A percentile compares a stretch with the other conserved stretches of the same genome.
These are phyloP conservation scores for Orbilia ellipsospora DNA, from an alignment of 2,329 filamentous ascomycete genomes.

Conservation along the genomic window DNA sequence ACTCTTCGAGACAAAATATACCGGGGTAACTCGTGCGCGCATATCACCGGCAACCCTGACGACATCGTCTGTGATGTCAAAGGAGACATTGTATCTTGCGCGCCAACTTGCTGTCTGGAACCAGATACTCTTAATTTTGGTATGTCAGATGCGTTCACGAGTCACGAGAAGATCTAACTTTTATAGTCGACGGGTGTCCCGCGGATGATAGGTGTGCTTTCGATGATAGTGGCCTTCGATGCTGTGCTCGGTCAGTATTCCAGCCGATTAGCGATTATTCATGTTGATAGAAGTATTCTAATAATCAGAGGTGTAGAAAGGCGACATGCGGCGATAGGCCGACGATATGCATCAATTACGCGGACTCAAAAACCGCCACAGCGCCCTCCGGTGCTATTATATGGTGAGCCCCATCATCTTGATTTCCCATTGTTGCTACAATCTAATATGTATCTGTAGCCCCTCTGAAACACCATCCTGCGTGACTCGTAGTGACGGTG, in stretches of 20 bases:
- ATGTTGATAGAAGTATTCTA: neutral
- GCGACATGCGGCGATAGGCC: constrained; percentile 27
- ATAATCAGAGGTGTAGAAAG: neutral
- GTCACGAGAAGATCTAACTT: too few relatives aligned
- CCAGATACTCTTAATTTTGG: too few relatives aligned
- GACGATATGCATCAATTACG: constrained; percentile 37
- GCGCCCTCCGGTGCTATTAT: constrained; percentile 1
- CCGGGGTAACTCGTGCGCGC: constrained; percentile 17
- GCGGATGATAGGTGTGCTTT: constrained; percentile 36
- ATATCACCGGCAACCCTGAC: constrained; percentile 39
- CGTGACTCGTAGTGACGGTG: constrained; percentile 34
- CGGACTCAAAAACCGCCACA: neutral
- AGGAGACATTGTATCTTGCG: constrained; percentile 29
- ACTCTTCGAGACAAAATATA: too few relatives aligned
- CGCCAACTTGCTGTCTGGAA: constrained; percentile 31
- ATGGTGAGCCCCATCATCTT: constrained; percentile 12
- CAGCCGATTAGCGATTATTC: too few relatives aligned
- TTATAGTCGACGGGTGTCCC: constrained; percentile 47
- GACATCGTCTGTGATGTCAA: constrained; percentile 37
- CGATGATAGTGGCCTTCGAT: constrained; percentile 14
- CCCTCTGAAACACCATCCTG: constrained; percentile 36
- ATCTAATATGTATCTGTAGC: constrained; percentile 4
- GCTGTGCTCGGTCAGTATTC: constrained; percentile 37
- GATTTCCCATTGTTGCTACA: too few relatives aligned
- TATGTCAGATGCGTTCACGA: too few relatives aligned